Base-by-base conservation (phyloP, 2,329 filamentous ascomycete genomes). In the Aspergillus candidus region DNA sequence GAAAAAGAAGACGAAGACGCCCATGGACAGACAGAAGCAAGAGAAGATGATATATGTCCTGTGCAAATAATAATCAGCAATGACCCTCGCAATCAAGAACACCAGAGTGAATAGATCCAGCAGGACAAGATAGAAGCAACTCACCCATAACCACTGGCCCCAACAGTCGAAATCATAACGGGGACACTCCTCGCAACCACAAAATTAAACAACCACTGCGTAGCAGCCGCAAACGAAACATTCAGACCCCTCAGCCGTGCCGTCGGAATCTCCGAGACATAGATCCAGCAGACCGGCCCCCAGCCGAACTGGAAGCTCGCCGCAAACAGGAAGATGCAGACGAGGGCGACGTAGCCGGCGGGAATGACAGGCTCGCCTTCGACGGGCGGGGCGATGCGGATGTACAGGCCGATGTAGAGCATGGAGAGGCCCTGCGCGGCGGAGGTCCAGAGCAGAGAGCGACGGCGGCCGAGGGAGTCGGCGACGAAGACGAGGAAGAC, bases 201-300 rank as follows among this genome's bases (percentile, higher is more conserved):
- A 48, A 87, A 84, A 59, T 88, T 88, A 64, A 87, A 86, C 4
- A 87, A 63, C 83, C 83, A 86, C 56, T 87, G 82, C 0, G 80
- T 84, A 1, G 79, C 80, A 1, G 83, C 82, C 0, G 76, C 83
- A 37, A 87, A 71, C 2, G 82, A 76, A 6, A 87, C 83, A 56
- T 86, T 86, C 52, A 83, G 67, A 13, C 78, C 79, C 43, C 84
- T 71, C 6, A 87, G 71, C 30, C 83, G 72, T 0, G 81, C 80
- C 6, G 80, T 81, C 0, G 83, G 82, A 46, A 87, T 86, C 63
- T 88, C 83, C 18, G 76, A 77, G 3, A 84, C 77, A 56, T 86
- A 80, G 57, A 86, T 84, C 83, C 83, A 87, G 67, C 80, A 84
- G 29, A 80, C 80, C 0, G 82, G 81, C 0, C 83, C 83, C 83